Evolutionary conservation across 805 yeast genomes (phyloP).

Genomic region (Metschnikowia corniflorae): DNA sequence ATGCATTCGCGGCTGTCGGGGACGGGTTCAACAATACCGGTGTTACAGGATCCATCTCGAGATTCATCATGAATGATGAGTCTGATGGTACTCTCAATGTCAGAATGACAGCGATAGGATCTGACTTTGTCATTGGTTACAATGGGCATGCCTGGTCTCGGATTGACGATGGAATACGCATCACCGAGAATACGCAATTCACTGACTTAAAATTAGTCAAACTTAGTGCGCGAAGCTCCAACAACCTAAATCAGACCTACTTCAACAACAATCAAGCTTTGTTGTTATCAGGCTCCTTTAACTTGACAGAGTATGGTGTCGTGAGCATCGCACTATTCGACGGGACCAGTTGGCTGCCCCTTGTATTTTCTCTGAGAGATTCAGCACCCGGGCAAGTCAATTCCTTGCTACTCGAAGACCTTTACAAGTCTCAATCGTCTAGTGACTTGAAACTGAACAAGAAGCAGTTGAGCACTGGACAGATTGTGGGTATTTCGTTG

Average conservation of each 20-base stretch:
- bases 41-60: conserved; percentile 23
- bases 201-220: conserved; percentile 45
- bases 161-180: conserved; percentile 34
- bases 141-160: conserved; percentile 49
- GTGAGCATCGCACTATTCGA: conserved; percentile 63
- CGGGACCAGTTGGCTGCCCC: conserved; percentile 68
- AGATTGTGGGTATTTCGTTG: conserved; percentile 43
- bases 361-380: conserved; percentile 38
- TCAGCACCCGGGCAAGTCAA: conserved; percentile 27
- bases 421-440: conserved; percentile 34
- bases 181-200: conserved; percentile 32
- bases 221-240: conserved; percentile 26
- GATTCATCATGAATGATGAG: conserved; percentile 46
- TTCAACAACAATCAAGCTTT: conserved; percentile 46
- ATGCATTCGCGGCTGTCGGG: conserved; percentile 20
- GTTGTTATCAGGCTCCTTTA: conserved; percentile 56
- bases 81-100: conserved; percentile 36
- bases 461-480: conserved; percentile 32
- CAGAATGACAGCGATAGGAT: conserved; percentile 35
- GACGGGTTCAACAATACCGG: conserved; percentile 22
- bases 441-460: conserved; percentile 23
- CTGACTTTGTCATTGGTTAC: conserved; percentile 35
- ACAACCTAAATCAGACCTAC: conserved; percentile 30
- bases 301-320: conserved; percentile 48
- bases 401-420: conserved; percentile 33